Base-by-base conservation (phyloP, 306 rosid species). In the Benincasa hispida region DNA sequence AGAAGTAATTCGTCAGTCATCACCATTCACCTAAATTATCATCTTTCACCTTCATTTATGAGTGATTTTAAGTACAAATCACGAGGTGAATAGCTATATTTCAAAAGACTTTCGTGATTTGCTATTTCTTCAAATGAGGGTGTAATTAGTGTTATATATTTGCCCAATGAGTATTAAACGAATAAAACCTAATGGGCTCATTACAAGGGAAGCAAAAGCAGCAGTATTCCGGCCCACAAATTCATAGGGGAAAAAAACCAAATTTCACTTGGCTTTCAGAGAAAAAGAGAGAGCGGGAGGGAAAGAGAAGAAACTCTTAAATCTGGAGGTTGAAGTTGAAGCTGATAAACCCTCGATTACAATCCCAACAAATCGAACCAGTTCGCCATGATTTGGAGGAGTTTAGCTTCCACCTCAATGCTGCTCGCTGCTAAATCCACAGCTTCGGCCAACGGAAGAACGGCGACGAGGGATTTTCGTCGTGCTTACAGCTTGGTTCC, bases 401-500 rank as follows among this genome's bases (percentile, higher is more conserved):
- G 85, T 51, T 28, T 90, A 15, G 67, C 87, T 39, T 80, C 87
- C 45, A 76, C 75, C 21, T 74, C 86, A 32, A 86, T 72, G 15
- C 47, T 79, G 32, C 18, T 83, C 1, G 74, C 76, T 0, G 69
- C 77, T 0, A 76, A 65, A 34, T 39, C 83, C 55, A 77, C 41
- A 2, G 56, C 15, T 32, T 57, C 5, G 54, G 81, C 80, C 45
- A 50, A 17, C 67, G 83, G 78, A 50, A 39, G 22, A 57, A 10
- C 59, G n/a, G 60, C 77, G n/a, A 55, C 74, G 51, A 35, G 21
- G 79, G 84, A 39, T 57, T 80, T 74, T 69, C 41, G 65, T 8
- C 94, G 95, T 8, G 21, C 83, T n/a, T 92, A 84, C 42, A 75
- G 92, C 60, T 18, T 92, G 54, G 85, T 94, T 56, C 99, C 97